Evolutionary conservation across 257 asterid genomes (phyloP), one percentile per base, ranked within the genome.

Genomic region (Capsicum rhomboideum): DNA sequence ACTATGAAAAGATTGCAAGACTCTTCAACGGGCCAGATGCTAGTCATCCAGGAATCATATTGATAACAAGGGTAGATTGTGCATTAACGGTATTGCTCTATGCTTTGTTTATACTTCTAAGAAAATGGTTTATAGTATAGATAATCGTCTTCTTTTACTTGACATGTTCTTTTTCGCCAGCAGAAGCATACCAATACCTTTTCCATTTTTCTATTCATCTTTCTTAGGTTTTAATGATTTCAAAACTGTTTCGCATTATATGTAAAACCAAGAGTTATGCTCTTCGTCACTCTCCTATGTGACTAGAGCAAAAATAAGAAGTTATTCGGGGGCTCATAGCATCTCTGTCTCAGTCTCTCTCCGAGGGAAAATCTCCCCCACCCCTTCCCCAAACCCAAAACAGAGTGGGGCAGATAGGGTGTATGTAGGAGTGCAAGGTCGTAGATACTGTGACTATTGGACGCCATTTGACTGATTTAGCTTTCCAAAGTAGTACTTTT

Each of bases 1-100:
- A 96, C 37, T 96, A 92, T 90, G 99, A 96, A 90, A 94, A 91
- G 87, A 95, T 96, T 84, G 98, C 99, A 6, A 92, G 90, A 90
- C 93, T 96, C 85, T 96, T 94, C 58, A 96, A 96, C 55, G 99
- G 99, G 80, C 90, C 94, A 29, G 92, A 92, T 87, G 98, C 99
- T 46, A 90, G 85, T 86, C 95, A 96, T 89, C 99, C 98, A 2
- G 99, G 99, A 85, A 89, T 86, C 58, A 63, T 96, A 86, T 91
- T 96, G 86, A 88, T 96, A 97, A 87, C 97, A 63, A 90, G 98
- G 90, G 99, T 96, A 72, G 99, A 96, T 86, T 96, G 99, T 85
- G 99, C 99, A 78, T 54, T 37, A 77, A 89, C 91, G 99, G 99
- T 96, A 91, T 75, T 88, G 83, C 63, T 87, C 87, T 83, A 63